These are phyloP conservation scores for Thoreauomyces humboldtii DNA, from an alignment of 192 early-diverging fungal genomes.

Conservation along the genomic window DNA sequence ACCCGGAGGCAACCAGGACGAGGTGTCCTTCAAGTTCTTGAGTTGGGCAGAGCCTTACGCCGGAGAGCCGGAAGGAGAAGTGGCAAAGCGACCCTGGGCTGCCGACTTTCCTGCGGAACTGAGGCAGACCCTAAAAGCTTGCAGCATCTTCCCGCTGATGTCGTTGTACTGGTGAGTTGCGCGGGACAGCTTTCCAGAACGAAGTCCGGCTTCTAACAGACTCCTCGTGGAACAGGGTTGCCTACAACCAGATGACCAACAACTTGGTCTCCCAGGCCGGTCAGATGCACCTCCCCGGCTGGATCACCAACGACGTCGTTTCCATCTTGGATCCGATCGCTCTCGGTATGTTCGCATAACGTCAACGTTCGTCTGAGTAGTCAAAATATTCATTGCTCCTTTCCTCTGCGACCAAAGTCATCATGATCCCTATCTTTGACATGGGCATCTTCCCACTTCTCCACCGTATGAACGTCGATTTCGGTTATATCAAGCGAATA, in stretches of 20 bases:
- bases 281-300: constrained; percentile 1
- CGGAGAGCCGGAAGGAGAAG: constrained; percentile 11
- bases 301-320: constrained; percentile 36
- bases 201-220: no score
- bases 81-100: neutral
- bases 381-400: constrained; percentile 35
- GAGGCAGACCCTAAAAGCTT: constrained; percentile 12
- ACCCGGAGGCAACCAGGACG: constrained; percentile 11
- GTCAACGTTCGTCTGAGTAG: no score
- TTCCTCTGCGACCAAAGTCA: no score
- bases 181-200: no score
- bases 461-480: constrained; percentile 44
- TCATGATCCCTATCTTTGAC: constrained; percentile 69
- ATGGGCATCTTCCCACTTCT: constrained; percentile 57
- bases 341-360: no score
- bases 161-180: constrained; percentile 14
- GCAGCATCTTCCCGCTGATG: constrained; percentile 24
- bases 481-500: constrained; percentile 66
- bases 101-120: constrained; percentile 11
- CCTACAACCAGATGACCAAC: constrained; percentile 21
- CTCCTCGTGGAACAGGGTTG: no score
- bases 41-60: neutral
- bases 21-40: constrained; percentile 19
- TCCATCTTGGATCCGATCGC: constrained; percentile 66
- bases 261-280: constrained; percentile 23